Conservation (phyloP, 805 yeast species). For the Zygosaccharomyces pseudorouxii region DNA sequence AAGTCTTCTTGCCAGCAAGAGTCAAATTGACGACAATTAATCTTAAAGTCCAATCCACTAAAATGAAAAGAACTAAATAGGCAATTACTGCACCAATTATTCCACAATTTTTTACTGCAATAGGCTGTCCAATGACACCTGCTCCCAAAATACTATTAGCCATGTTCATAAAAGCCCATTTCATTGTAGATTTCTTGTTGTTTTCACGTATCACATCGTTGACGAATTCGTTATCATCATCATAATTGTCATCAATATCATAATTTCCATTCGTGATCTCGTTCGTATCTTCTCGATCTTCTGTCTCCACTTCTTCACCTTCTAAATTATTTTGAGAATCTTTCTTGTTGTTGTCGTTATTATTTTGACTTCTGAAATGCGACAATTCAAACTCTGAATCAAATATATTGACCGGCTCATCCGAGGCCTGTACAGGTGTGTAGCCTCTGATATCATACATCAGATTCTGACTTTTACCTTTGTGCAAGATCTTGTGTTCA, state of each 20-base stretch:
- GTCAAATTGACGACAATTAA: slow-evolving; percentile 79
- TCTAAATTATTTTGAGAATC: slow-evolving; percentile 1
- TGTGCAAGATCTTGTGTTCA: not conserved
- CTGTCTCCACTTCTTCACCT: not conserved
- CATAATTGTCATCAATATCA: not conserved
- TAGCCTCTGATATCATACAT: slow-evolving; percentile 1
- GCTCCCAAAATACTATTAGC: slow-evolving; percentile 94
- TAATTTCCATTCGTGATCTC: not conserved
- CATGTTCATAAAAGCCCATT: slow-evolving; percentile 95
- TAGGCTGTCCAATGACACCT: slow-evolving; percentile 92
- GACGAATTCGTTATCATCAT: slow-evolving; percentile 7
- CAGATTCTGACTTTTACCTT: not conserved
- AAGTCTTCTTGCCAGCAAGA: slow-evolving; percentile 67
- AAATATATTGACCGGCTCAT: not conserved
- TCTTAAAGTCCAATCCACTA: slow-evolving; percentile 85
- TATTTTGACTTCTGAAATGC: slow-evolving; percentile 8
- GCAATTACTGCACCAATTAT: slow-evolving; percentile 65
- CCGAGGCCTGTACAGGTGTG: not conserved
- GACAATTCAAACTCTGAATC: slow-evolving; percentile 12
- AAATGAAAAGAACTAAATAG: slow-evolving; percentile 53
- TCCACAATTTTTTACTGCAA: slow-evolving; percentile 79
- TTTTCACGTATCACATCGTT: slow-evolving; percentile 18
- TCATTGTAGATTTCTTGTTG: slow-evolving; percentile 51
- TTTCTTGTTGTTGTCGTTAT: not conserved
- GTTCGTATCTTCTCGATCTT: not conserved